Conservation (phyloP, 2,329 filamentous ascomycete species). For the Xylariaceae sp. region DNA sequence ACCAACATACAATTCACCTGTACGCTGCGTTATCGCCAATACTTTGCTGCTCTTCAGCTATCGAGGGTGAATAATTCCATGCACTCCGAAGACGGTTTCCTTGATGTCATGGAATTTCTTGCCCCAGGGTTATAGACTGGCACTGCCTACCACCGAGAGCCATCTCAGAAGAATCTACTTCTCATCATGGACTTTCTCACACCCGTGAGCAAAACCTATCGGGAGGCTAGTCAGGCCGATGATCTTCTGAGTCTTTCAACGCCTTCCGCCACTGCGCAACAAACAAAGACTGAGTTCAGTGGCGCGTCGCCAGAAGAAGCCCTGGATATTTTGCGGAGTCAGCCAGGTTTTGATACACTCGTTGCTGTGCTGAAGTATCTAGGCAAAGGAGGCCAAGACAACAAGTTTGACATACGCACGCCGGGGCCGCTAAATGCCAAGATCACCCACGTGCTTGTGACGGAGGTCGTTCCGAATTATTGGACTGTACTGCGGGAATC, state of each 20-base stretch:
- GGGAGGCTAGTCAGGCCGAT: conserved; percentile 35
- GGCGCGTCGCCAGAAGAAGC: conserved; percentile 44
- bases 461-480: conserved; percentile 73
- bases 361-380: conserved; percentile 52
- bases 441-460: conserved; percentile 70
- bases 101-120: too few species aligned
- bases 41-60: too few species aligned
- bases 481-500: conserved; percentile 62
- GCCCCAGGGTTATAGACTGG: too few species aligned
- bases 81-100: too few species aligned
- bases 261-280: conserved; percentile 13
- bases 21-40: too few species aligned
- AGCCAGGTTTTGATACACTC: conserved; percentile 59
- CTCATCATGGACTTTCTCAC: conserved; percentile 55
- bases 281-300: conserved; percentile 16
- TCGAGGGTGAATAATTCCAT: too few species aligned
- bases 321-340: conserved; percentile 55
- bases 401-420: conserved; percentile 52
- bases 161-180: too few species aligned
- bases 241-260: conserved; percentile 37
- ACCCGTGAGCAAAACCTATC: conserved; percentile 50
- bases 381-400: conserved; percentile 24
- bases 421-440: conserved; percentile 68
- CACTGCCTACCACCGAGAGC: too few species aligned
- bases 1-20: too few species aligned